These are phyloP conservation scores for Verticillium isaacii DNA, from an alignment of 2,329 filamentous ascomycete species.

Conservation along the genomic window DNA sequence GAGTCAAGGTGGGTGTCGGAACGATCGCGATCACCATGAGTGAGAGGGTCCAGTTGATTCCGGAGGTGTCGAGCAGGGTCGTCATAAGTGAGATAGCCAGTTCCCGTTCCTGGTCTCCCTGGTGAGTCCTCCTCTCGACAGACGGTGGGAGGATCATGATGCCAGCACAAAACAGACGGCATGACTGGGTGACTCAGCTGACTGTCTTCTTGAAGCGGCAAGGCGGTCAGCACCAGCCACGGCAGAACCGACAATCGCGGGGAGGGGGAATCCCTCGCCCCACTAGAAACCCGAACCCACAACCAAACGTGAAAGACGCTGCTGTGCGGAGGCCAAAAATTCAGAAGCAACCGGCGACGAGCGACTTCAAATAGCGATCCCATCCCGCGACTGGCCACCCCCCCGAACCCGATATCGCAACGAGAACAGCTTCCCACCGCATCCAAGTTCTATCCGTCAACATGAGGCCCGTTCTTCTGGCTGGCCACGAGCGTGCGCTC, in stretches of 20 bases:
- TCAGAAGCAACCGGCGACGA: conserved; percentile 12
- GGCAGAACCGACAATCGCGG: conserved; percentile 1
- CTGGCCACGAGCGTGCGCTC: conserved; percentile 94
- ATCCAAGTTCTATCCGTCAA: conserved; percentile 32
- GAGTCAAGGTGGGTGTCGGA: too few relatives aligned
- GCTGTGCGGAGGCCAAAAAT: conserved; percentile 11
- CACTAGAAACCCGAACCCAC: conserved; percentile 35
- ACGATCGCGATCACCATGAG: too few relatives aligned
- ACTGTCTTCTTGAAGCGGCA: not conserved
- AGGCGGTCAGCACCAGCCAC: not conserved
- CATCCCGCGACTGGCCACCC: not conserved
- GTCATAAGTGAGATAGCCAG: not conserved
- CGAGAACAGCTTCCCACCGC: conserved; percentile 7
- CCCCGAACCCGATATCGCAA: conserved; percentile 4
- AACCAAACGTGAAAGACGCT: conserved; percentile 15
- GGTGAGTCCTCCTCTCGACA: not conserved
- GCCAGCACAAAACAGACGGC: not conserved
- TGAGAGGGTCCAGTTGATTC: not conserved
- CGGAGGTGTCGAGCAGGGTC: not conserved
- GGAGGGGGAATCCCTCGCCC: conserved; percentile 20
- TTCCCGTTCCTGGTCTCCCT: not conserved
- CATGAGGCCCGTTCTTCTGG: conserved; percentile 95
- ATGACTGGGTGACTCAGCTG: not conserved
- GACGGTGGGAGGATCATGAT: not conserved
- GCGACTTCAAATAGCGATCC: conserved; percentile 12